Percentiles rank a stretch among this genome's conserved stretches.
Conservation (phyloP, 2,329 filamentous ascomycete genomes). For the Diaporthe ampelina region DNA sequence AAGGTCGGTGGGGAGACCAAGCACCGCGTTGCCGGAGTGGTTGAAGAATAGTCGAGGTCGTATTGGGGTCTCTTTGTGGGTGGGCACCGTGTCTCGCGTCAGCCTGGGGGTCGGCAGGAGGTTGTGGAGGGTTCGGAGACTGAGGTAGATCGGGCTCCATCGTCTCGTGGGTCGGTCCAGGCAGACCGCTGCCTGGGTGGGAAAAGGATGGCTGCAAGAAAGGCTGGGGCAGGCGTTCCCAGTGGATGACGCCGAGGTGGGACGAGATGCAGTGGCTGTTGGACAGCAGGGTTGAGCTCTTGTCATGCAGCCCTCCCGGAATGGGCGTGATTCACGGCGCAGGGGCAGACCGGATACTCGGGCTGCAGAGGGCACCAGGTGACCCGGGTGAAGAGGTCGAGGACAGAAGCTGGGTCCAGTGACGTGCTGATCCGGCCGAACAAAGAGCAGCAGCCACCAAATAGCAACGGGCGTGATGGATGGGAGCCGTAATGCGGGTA, state of each 20-base stretch:
- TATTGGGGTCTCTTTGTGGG: slow-evolving; percentile 21
- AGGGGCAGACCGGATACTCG: background rate
- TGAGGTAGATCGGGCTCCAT: slow-evolving; percentile 39
- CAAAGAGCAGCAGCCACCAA: slow-evolving; percentile 6
- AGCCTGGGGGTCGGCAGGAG: slow-evolving; percentile 27
- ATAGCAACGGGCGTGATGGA: background rate
- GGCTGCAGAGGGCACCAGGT: background rate
- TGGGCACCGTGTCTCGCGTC: slow-evolving; percentile 9
- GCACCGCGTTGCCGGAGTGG: slow-evolving; percentile 28
- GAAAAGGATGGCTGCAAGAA: slow-evolving; percentile 36
- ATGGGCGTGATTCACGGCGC: slow-evolving; percentile 6
- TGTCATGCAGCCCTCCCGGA: slow-evolving; percentile 2
- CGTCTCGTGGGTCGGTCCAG: slow-evolving; percentile 33
- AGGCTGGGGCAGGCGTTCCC: slow-evolving; percentile 21
- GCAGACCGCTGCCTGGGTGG: slow-evolving; percentile 39
- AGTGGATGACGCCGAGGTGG: slow-evolving; percentile 32
- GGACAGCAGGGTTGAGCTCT: slow-evolving; percentile 32
- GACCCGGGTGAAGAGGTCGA: background rate
- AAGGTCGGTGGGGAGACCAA: slow-evolving; percentile 41
- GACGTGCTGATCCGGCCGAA: background rate
- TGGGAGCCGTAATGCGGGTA: background rate
- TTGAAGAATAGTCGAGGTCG: slow-evolving; percentile 26
- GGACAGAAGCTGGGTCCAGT: background rate
- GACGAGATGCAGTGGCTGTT: slow-evolving; percentile 38
- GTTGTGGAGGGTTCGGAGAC: slow-evolving; percentile 24